Percentiles rank a stretch among this genome's conserved stretches.
phyloP scores from a whole-genome alignment of 2,329 filamentous ascomycete genomes.

The Exophiala lecanii-corni region DNA sequence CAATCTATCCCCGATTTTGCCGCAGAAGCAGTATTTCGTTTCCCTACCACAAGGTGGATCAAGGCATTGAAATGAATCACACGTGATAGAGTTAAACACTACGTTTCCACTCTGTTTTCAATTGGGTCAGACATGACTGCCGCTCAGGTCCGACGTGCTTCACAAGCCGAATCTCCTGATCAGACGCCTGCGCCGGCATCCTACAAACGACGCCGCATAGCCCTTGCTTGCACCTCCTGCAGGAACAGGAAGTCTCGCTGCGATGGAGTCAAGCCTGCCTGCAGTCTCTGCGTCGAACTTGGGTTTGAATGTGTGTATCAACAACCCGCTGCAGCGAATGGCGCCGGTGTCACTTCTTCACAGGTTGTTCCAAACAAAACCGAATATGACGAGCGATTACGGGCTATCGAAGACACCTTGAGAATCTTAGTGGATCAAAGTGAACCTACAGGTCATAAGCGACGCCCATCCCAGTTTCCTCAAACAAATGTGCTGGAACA shows the following conservation, averaged over 20 bases:
- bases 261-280: conserved; percentile 41
- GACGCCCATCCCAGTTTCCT: not conserved
- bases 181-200: conserved; percentile 14
- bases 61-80: not conserved
- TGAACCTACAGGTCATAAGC: not conserved
- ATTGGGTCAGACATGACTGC: conserved; percentile 6
- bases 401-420: conserved; percentile 20
- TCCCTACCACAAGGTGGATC: not conserved
- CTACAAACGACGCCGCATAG: conserved; percentile 36
- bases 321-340: conserved; percentile 16
- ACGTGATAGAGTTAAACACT: not conserved
- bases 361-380: conserved; percentile 1
- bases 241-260: conserved; percentile 37
- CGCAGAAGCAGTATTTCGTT: not conserved
- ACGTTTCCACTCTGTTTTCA: not conserved
- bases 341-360: not conserved
- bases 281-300: conserved; percentile 39
- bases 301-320: conserved; percentile 43
- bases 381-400: conserved; percentile 18
- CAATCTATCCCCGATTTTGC: conserved; percentile 1
- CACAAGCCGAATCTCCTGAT: conserved; percentile 14
- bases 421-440: conserved; percentile 10
- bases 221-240: conserved; percentile 39
- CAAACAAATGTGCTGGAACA: not conserved
- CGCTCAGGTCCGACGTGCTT: conserved; percentile 7